Evolutionary conservation across 78 protist genomes (phyloP), one percentile per base, ranked within the genome.

Genomic region (Paratrimastix pyriformis): DNA sequence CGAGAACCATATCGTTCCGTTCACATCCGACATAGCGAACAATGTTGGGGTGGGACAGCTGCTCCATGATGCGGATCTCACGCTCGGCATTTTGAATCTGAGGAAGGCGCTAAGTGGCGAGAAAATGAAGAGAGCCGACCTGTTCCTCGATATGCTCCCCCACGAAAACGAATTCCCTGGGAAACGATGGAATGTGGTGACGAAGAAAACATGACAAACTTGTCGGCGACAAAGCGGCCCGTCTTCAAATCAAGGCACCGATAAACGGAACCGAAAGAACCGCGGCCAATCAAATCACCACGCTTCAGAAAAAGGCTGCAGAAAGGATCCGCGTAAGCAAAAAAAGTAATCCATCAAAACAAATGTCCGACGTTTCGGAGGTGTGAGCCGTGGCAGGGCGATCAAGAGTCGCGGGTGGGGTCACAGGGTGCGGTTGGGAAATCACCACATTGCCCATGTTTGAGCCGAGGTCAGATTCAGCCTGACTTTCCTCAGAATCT

Each of bases 241-340:
- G 68, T 62, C 37, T 62, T 62, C 18, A 62, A 15, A 62, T 62
- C 68, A 18, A 62, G 37, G 68, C 68, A 62, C 11, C 68, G 29
- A 62, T 62, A 62, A 35, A 62, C 68, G 21, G 68, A 29, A 29
- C 68, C 68, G 37, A 62, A 62, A 11, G 68, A 62, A 26, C 68
- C 68, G 15, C 68, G 15, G 11, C 68, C 68, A 62, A 62, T 62
- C 29, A 62, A 11, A 21, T 62, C 68, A 35, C 68, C 68, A 15
- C 68, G 68, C 21, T 62, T 62, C 11, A 62, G 37, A 62, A 29
- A 62, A 35, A 62, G 37, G 15, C 68, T 62, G 29, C 11, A 15
- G 21, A 21, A 62, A 62, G 37, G 18, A 62, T 62, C 11, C 11
- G 11, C 15, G 15, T 29, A 62, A 29, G 45, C 21, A 26, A 52